Evolutionary conservation across 2,329 filamentous ascomycete species (phyloP).

Genomic region (Stagonosporopsis rhizophila): DNA sequence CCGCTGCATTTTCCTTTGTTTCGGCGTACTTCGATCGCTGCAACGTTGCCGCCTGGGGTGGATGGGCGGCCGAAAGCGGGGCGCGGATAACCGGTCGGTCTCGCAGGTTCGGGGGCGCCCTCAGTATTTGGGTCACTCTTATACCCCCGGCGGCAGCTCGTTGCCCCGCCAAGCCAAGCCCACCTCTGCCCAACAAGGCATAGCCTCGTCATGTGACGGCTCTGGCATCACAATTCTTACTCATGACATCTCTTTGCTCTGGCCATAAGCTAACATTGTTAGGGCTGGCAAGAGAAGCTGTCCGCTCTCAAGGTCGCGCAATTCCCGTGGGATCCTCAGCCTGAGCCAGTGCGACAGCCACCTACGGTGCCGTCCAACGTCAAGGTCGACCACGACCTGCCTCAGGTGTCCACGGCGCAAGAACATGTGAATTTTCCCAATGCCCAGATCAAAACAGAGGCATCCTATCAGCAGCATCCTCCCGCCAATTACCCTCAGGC

Average conservation of each 20-base stretch:
- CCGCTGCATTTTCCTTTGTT: slow-evolving; percentile 25
- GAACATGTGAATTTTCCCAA: slow-evolving; percentile 43
- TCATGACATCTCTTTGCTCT: slow-evolving; percentile 1
- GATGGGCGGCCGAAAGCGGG: slow-evolving; percentile 53
- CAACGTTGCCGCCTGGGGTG: slow-evolving; percentile 32
- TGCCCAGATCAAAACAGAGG: slow-evolving; percentile 61
- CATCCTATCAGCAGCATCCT: slow-evolving; percentile 40
- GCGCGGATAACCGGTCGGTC: slow-evolving; percentile 48
- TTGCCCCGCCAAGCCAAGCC: slow-evolving; percentile 45
- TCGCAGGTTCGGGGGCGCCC: slow-evolving; percentile 49
- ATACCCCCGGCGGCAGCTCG: slow-evolving; percentile 53
- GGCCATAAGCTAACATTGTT: slow-evolving; percentile 28
- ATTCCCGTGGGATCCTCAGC: slow-evolving; percentile 91
- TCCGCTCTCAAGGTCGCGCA: slow-evolving; percentile 82
- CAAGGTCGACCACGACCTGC: slow-evolving; percentile 42
- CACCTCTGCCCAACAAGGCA: slow-evolving; percentile 43
- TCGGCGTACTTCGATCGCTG: slow-evolving; percentile 26
- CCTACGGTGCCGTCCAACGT: slow-evolving; percentile 54
- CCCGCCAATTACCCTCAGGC: slow-evolving; percentile 37
- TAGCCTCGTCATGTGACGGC: slow-evolving; percentile 47
- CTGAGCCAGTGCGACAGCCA: slow-evolving; percentile 59
- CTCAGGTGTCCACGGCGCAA: slow-evolving; percentile 39
- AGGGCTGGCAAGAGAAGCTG: slow-evolving; percentile 96
- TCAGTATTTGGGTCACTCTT: slow-evolving; percentile 57
- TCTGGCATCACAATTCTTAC: slow-evolving; percentile 15